phyloP scores from a whole-genome alignment of 2,329 filamentous ascomycete species.

The Sarocladium kiliense region DNA sequence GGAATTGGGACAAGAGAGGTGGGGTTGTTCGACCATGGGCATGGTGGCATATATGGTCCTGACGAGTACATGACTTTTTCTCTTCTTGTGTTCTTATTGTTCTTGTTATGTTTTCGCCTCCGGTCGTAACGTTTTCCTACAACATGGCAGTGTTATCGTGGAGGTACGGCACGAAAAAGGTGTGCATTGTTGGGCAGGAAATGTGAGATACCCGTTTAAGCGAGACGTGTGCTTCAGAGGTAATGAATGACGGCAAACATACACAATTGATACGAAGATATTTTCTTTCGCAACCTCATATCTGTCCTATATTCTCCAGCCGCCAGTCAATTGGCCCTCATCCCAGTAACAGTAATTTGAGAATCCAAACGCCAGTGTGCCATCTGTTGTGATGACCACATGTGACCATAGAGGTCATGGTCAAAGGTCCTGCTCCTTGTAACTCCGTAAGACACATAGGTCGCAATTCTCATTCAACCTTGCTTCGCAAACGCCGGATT shows the following conservation, averaged over 20 bases:
- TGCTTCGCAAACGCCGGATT: constrained; percentile 63
- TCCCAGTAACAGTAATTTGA: too few species aligned
- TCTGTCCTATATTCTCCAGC: too few species aligned
- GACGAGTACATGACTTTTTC: background rate
- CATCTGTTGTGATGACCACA: too few species aligned
- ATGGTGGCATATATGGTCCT: background rate
- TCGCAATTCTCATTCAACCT: too few species aligned
- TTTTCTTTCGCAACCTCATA: background rate
- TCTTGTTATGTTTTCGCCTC: background rate
- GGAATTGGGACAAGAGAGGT: background rate
- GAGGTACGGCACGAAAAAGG: background rate
- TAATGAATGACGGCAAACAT: background rate
- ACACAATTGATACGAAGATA: background rate
- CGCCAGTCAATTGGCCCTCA: too few species aligned
- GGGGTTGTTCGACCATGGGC: background rate
- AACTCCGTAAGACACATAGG: background rate
- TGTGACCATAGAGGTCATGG: too few species aligned
- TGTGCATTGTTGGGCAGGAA: background rate
- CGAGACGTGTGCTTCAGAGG: background rate
- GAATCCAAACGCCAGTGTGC: too few species aligned
- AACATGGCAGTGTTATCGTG: background rate
- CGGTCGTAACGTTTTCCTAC: background rate
- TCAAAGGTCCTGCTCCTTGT: too few species aligned
- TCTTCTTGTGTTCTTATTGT: background rate
- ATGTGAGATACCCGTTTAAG: background rate